Base-by-base conservation (phyloP, 2,329 filamentous ascomycete genomes). In the Claviceps sp. region DNA sequence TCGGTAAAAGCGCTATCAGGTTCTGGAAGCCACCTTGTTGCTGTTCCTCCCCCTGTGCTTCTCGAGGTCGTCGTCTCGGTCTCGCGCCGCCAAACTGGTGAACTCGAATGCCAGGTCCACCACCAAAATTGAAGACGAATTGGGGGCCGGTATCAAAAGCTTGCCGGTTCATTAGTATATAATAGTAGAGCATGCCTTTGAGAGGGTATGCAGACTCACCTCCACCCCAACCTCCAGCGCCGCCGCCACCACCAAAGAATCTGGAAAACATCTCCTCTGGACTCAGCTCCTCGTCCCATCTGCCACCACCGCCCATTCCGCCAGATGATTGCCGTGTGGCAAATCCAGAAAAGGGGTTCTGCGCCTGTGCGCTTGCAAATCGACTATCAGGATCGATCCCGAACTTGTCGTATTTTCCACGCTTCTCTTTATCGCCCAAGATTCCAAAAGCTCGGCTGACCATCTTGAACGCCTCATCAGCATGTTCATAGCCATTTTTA, bases 401-500 rank as follows among this genome's bases (percentile, higher is more conserved):
- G 68, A 85, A 94, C 56, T 81, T 80, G 69, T 98, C 93, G 65
- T 78, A 98, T 67, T 87, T 89, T 16, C 85, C 76, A 64, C 62
- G 60, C 80, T 97, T 97, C 58, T 97, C 91, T 63, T 89, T 79
- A 67, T 98, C 93, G 55, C 89, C 91, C 48, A 98, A 74, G 50
- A 97, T 82, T 60, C 94, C 87, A 67, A 98, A 98, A 16, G 93
- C 93, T 61, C 89, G 79, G 62, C 88, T 87, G 24, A 98, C 89
- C 87, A 96, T 87, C 75, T 98, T 98, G 74, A 98, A 98, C 36
- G 93, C 93, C 72, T 98, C 93, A 66, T 96, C 93, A 52, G 93
- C 91, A 54, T 94, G 82, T 40, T 91, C 84, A 67, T 96, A 90
- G 49, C 90, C 90, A 76, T 98, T 98, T 75, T 98, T 98, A 75